Base-by-base conservation (phyloP, 129 eudicot species). In the Helianthus tuberosus region DNA sequence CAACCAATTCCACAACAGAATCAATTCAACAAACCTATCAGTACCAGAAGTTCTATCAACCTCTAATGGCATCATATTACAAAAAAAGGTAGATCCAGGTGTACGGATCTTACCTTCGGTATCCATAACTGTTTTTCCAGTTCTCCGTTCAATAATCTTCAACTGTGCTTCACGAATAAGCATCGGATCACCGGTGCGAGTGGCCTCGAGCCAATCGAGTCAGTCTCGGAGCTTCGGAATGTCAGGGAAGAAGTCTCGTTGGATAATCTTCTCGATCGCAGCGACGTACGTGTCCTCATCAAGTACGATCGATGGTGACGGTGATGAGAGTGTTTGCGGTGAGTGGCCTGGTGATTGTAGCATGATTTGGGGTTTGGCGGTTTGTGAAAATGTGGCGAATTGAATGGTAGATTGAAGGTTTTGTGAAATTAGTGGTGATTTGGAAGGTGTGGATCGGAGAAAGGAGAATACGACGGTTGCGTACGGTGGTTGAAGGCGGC, bases 181-280 rank as follows among this genome's bases (percentile, higher is more conserved):
- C 14, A 93, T 80, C 5, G 98, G 98, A 23, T 93, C 98, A 58
- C 86, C 87, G 71, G 87, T 75, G 15, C 96, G 89, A 4, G 86
- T 84, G 2, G 98, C 98, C 51, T 90, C 87, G 3, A 93, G 85
- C 98, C 96, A 93, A 35, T 93, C 98, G 65, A 93, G 87, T 16
- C 98, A 96, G 77, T 93, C 98, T 0, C 92, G 87, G 44, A 93
- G 96, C 83, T 90, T 90, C 5, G 96, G 96, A 20, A 93, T 86
- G 41, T 93, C 98, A 0, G 98, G 98, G 82, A 93, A 93, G 86
- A 78, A 93, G 66, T 93, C 98, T 0, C 98, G 92, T 79, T 93
- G 96, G 59, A 93, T 88, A 9, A 93, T 93, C 59, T 86, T 93
- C 79, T 93, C 98, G 27, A 93, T 90, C 9, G 98, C 89, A 3